These are phyloP conservation scores for Lyophyllum decastes DNA, from an alignment of 768 basidiomycete genomes.

Conservation along the genomic window DNA sequence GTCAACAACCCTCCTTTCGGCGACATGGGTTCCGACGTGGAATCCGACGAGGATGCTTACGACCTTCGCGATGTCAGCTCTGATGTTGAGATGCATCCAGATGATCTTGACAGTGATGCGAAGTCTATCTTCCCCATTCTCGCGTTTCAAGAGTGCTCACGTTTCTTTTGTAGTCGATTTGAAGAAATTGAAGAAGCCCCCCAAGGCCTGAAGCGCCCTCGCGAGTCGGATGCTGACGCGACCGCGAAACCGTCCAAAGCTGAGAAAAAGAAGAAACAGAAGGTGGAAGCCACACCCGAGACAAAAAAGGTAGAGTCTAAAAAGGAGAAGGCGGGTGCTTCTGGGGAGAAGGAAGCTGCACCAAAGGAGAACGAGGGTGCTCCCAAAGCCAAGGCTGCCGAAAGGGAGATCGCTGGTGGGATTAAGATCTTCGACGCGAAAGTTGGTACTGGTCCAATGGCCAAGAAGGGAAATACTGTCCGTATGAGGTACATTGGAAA, in stretches of 20 bases:
- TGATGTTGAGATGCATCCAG: constrained; percentile 75
- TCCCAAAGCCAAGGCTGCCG: constrained; percentile 26
- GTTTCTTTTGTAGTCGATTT: constrained; percentile 53
- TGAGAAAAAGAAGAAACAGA: constrained; percentile 80
- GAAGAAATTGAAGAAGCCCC: constrained; percentile 61
- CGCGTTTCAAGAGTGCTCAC: not conserved
- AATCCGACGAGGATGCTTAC: constrained; percentile 53
- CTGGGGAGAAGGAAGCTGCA: constrained; percentile 37
- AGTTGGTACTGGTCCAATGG: constrained; percentile 79
- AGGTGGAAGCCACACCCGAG: constrained; percentile 54
- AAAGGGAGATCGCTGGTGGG: constrained; percentile 65
- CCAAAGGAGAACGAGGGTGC: constrained; percentile 25
- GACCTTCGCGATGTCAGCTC: constrained; percentile 78
- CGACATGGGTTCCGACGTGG: constrained; percentile 44
- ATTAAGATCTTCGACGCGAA: constrained; percentile 78
- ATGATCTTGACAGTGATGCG: constrained; percentile 58
- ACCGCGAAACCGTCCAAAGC: constrained; percentile 45
- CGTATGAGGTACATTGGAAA: constrained; percentile 94
- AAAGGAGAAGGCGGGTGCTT: constrained; percentile 24
- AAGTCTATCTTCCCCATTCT: constrained; percentile 34
- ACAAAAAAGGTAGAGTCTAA: constrained; percentile 24
- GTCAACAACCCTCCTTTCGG: constrained; percentile 50
- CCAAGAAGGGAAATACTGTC: constrained; percentile 83
- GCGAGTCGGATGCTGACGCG: constrained; percentile 56
- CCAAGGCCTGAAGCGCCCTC: constrained; percentile 69